Conservation (phyloP, 73 alveolate species). For the Durusdinium trenchii region DNA sequence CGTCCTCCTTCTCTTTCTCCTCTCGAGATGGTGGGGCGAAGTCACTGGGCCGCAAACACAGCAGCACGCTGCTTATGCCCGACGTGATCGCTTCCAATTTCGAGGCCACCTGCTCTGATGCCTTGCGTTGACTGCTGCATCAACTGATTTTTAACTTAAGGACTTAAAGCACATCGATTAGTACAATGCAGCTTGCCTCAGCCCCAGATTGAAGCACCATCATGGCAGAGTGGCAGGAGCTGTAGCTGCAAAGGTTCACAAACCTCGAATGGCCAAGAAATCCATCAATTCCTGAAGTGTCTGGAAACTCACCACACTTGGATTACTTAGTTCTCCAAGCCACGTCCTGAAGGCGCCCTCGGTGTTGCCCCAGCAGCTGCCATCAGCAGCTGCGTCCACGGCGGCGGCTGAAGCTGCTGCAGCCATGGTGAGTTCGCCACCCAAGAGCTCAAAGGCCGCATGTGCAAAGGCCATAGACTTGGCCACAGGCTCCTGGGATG, state of each 20-base stretch:
- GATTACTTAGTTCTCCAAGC: not conserved
- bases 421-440: not conserved
- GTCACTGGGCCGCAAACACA: too few relatives aligned
- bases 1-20: too few relatives aligned
- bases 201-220: not conserved
- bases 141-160: too few relatives aligned
- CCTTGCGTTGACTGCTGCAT: too few relatives aligned
- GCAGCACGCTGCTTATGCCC: too few relatives aligned
- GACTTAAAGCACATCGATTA: too few relatives aligned
- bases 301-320: not conserved
- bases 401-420: not conserved
- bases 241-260: not conserved
- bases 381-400: not conserved
- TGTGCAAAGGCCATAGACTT: not conserved
- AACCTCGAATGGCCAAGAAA: not conserved
- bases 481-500: not conserved
- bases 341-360: not conserved
- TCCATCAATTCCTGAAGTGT: too few relatives aligned
- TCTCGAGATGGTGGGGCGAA: too few relatives aligned
- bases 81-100: too few relatives aligned
- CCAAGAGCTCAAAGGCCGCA: not conserved
- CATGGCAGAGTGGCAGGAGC: slow-evolving; percentile 3
- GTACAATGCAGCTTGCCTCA: too few relatives aligned
- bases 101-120: too few relatives aligned
- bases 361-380: slow-evolving; percentile 62